Base-by-base conservation (phyloP, 805 yeast species). In the Sugiyamaella qingdaonensis region DNA sequence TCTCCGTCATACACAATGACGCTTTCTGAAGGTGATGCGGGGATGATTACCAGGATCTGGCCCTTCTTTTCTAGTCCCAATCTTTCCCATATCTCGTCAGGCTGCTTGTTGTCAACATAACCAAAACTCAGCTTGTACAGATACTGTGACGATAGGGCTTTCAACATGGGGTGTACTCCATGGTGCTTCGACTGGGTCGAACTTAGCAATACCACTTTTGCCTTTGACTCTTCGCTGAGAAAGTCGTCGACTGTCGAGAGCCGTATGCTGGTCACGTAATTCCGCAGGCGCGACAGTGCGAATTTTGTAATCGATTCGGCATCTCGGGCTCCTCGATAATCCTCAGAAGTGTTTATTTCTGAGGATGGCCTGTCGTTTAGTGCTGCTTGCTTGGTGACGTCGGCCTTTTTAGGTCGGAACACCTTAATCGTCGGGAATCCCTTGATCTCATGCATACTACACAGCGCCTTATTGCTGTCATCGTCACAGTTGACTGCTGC, bases 381-480 rank as follows among this genome's bases (percentile, higher is more conserved):
- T 10, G 33, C 48, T 33, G 33, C 44, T 33, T 50, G 39, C 13
- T 47, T 47, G 16, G 39, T 46, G 36, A 37, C 24, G 31, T 58
- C 52, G 10, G 46, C 50, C 63, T 87, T 88, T 18, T 94, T 90
- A 1, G 97, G 96, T 62, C 92, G 78, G 70, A 86, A 91, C 2
- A 85, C 84, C 72, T 84, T 70, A 31, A 94, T 67, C 0, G 97
- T 88, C 8, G 99, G 99, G 68, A 78, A 92, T 0, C 96, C 95
- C 59, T 80, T 74, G 31, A 94, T 72, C 51, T 78, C 75, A 67
- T 85, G 77, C 52, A 77, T 69, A 19, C 81, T 70, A 72, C 99
- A 94, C 2, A 94, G 65, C 33, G 73, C 77, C 68, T 84, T 81
- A 66, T 90, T 90, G 52, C 65, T 65, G 2, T 76, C 79, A 48